Base-by-base conservation (phyloP, 106 monocot genomes). In the Apostasia ramifera region DNA sequence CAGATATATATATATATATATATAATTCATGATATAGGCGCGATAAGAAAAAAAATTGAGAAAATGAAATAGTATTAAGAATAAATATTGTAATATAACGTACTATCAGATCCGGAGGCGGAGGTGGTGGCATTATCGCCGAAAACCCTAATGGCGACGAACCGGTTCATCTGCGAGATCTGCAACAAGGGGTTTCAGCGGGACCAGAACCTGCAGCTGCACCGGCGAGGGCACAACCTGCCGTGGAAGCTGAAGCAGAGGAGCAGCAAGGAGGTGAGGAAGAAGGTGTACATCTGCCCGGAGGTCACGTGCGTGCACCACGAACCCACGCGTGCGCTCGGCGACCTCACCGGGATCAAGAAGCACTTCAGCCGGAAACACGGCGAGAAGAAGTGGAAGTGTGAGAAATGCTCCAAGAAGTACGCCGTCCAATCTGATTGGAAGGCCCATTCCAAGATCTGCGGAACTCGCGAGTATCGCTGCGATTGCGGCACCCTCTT, bases 331-430 rank as follows among this genome's bases (percentile, higher is more conserved):
- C 60, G 87, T 11, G 87, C 87, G 10, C 82, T 87, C 8, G 86
- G 86, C 6, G 86, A 86, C 67, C 77, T 86, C 63, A 86, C 86
- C 0, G 86, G 86, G 0, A 83, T 87, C 68, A 87, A 87, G 77
- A 87, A 87, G 63, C 87, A 87, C 74, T 87, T 83, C 80, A 80
- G 76, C 70, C 76, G 87, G 56, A 87, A 87, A 68, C 87, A 87
- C 15, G 87, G 87, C 13, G 87, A 87, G 87, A 87, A 87, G 83
- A 87, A 87, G 66, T 87, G 80, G 83, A 87, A 80, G 71, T 87
- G 86, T 45, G 86, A 86, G 42, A 86, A 86, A 66, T 86, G 86
- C 76, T 79, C 86, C 15, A 86, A 86, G 87, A 87, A 83, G 55
- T 87, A 87, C 61, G 87, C 87, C 6, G 87, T 87, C 50, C 87